Evolutionary conservation across 2,329 filamentous ascomycete genomes (phyloP).

Genomic region (Cladosporium colombiae): DNA sequence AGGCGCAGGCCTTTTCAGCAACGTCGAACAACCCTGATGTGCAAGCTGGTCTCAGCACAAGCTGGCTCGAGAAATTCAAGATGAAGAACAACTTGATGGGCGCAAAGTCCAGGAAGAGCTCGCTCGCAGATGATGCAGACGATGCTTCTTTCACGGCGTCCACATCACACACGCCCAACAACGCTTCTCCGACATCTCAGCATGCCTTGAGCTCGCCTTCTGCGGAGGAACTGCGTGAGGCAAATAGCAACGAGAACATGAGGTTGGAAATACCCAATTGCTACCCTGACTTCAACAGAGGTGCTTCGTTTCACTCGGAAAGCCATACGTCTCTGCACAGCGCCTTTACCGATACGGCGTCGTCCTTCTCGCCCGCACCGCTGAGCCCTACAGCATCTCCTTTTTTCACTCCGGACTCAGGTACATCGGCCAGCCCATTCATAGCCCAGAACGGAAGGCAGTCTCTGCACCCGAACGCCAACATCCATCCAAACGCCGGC

Average conservation of each 20-base stretch:
- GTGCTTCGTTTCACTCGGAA: conserved; percentile 63
- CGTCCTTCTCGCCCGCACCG: conserved; percentile 67
- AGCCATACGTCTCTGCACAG: conserved; percentile 67
- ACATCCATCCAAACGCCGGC: conserved; percentile 44
- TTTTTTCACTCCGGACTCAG: conserved; percentile 76
- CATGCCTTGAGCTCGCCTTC: conserved; percentile 65
- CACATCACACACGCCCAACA: conserved; percentile 62
- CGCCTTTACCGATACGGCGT: conserved; percentile 66
- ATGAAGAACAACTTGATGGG: conserved; percentile 71
- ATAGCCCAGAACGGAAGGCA: conserved; percentile 47
- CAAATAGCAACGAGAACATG: conserved; percentile 68
- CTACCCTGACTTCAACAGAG: conserved; percentile 62
- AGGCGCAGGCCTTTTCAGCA: conserved; percentile 70
- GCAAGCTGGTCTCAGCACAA: conserved; percentile 69
- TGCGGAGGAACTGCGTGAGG: conserved; percentile 63
- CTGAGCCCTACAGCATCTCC: conserved; percentile 76
- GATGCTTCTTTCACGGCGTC: conserved; percentile 59
- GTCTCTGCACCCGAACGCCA: conserved; percentile 46
- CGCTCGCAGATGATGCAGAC: conserved; percentile 67
- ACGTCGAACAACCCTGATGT: conserved; percentile 71
- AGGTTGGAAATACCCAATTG: conserved; percentile 60
- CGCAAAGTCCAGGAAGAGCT: conserved; percentile 56
- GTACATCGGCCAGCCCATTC: conserved; percentile 65
- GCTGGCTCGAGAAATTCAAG: conserved; percentile 95
- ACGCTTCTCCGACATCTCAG: conserved; percentile 73